Evolutionary conservation across 2,329 filamentous ascomycete genomes (phyloP), one percentile per base, ranked within the genome.

Genomic region (Dothistroma pini): DNA sequence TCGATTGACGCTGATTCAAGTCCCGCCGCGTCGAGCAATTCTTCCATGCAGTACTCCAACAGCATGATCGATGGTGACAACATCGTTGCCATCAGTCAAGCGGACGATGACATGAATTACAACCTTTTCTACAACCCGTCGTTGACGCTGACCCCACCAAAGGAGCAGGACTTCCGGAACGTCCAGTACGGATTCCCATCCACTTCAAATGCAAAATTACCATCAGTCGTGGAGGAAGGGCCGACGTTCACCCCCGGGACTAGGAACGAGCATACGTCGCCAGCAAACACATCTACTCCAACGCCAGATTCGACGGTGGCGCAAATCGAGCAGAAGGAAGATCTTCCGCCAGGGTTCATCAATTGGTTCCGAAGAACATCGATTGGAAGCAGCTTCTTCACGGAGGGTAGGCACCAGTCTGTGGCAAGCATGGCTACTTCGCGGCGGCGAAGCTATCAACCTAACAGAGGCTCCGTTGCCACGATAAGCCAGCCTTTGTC

Each of bases 251-350:
- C 25, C 11, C 22, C 31, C 19, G 51, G 35, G 8, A 12, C 51
- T 16, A 53, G 34, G 31, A 25, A 22, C 25, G 51, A 35, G 31
- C 31, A 32, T 12, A 9, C 51, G 6, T 53, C 51, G 16, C 51
- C 51, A 4, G 41, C 41, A 16, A 44, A 44, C 51, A 53, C 51
- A 31, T 31, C 11, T 21, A 53, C 51, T 19, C 25, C 51, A 35
- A 53, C 31, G 19, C 31, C 51, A 10, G 51, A 53, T 10, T 31
- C 51, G 29, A 53, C 51, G 8, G 51, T 53, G 34, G 29, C 51
- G 8, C 50, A 49, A 19, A 59, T 59, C 51, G 57, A 59, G 35
- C 49, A 59, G 9, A 59, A 59, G 50, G 50, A 59, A 31, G 57
- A 50, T n/a, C 50, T 59, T 49, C 57, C 57, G 5, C 41, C 21